Evolutionary conservation across 371 early-diverging fungal species (phyloP).

Genomic region (Mortierella sp.): DNA sequence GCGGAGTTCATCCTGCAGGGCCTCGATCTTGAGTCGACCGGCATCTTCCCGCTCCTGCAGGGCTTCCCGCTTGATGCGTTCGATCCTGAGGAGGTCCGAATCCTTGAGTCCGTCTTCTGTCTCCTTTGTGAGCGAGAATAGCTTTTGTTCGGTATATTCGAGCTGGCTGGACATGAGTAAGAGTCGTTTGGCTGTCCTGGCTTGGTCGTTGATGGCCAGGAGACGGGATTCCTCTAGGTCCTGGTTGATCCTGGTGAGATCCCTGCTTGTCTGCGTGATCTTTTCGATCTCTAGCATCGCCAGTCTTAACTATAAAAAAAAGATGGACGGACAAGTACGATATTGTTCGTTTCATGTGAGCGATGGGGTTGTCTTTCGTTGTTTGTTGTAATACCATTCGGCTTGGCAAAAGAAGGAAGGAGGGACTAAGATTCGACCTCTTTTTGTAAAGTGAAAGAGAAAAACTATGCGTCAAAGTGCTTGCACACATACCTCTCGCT

Average conservation of each 20-base stretch:
- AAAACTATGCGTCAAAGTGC: not conserved
- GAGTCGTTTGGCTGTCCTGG: slow-evolving; percentile 44
- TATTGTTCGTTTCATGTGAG: slow-evolving; percentile 17
- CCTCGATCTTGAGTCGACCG: slow-evolving; percentile 38
- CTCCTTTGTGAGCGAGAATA: slow-evolving; percentile 41
- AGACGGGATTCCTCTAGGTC: slow-evolving; percentile 51
- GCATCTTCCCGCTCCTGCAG: slow-evolving; percentile 55
- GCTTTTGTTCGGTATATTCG: slow-evolving; percentile 48
- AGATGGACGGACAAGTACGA: slow-evolving; percentile 3
- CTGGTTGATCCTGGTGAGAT: slow-evolving; percentile 42
- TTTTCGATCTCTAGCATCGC: slow-evolving; percentile 55
- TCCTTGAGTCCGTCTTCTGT: slow-evolving; percentile 44
- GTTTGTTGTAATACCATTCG: not conserved
- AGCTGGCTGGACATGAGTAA: slow-evolving; percentile 49
- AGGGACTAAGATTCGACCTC: slow-evolving; percentile 1
- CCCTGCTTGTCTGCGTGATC: slow-evolving; percentile 33
- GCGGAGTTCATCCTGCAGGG: slow-evolving; percentile 46
- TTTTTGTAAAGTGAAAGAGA: not conserved
- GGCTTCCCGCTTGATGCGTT: slow-evolving; percentile 52
- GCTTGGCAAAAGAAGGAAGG: not conserved
- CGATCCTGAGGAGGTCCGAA: slow-evolving; percentile 51
- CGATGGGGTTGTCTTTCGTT: not conserved
- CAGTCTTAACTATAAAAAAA: slow-evolving; percentile 23
- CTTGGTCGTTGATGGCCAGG: slow-evolving; percentile 45
- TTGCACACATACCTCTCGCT: slow-evolving; percentile 44